phyloP scores from a whole-genome alignment of 2,329 filamentous ascomycete genomes.

The Microsporum ferrugineum region DNA sequence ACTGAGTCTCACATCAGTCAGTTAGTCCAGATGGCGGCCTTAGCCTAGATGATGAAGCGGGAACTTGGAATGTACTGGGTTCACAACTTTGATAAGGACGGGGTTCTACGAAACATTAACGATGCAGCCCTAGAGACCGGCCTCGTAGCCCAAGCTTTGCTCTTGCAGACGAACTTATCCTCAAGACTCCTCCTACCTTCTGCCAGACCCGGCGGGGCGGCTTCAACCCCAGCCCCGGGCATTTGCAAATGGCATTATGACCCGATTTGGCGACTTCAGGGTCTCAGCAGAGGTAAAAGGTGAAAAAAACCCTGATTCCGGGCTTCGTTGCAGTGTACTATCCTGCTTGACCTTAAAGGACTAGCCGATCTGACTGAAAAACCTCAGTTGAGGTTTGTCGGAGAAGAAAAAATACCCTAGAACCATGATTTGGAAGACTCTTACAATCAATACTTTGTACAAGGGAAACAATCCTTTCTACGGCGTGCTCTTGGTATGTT shows the following conservation, averaged over 20 bases:
- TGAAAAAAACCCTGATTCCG: not conserved
- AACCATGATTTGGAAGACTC: constrained; percentile 5
- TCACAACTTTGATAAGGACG: not conserved
- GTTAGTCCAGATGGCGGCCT: not conserved
- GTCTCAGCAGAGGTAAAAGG: constrained; percentile 4
- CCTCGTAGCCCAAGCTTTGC: too few relatives aligned
- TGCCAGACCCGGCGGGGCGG: too few relatives aligned
- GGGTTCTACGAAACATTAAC: too few relatives aligned
- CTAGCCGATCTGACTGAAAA: not conserved
- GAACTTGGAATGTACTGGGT: not conserved
- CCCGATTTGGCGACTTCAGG: constrained; percentile 10
- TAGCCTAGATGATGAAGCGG: not conserved
- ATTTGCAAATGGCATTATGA: not conserved
- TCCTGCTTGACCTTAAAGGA: not conserved
- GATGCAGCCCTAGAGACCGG: too few relatives aligned
- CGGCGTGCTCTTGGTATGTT: constrained; percentile 5
- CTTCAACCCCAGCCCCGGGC: too few relatives aligned
- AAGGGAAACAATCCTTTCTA: not conserved
- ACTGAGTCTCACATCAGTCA: not conserved
- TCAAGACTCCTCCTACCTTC: too few relatives aligned
- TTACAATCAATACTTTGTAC: not conserved
- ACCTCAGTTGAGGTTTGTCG: constrained; percentile 7
- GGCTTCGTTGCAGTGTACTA: constrained; percentile 7
- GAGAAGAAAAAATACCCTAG: constrained; percentile 13
- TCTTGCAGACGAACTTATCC: too few relatives aligned